A percentile compares a stretch with the other conserved stretches of the same genome.
Conservation (phyloP, 1,139 yeast species). For the Entelexis sorbosivorans region DNA sequence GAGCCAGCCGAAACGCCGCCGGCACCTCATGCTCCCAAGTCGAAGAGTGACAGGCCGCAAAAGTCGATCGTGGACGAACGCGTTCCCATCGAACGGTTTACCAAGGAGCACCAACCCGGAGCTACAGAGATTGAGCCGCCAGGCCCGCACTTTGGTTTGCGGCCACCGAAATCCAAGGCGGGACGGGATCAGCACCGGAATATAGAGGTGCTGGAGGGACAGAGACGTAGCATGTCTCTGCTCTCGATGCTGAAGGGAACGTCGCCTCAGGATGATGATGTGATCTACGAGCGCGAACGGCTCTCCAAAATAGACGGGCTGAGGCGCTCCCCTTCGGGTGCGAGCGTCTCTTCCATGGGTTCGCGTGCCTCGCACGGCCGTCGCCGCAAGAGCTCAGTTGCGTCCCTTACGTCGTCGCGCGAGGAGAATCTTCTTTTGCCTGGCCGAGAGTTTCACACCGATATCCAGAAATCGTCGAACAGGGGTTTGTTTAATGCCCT, state of each 20-base stretch:
- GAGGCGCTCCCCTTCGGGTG: neutral
- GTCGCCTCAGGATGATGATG: constrained; percentile 16
- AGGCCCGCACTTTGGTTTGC: neutral
- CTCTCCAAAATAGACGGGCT: neutral
- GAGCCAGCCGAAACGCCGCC: constrained; percentile 3
- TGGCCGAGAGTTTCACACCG: constrained; percentile 53
- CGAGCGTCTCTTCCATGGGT: neutral
- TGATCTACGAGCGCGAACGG: constrained; percentile 11
- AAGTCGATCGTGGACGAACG: constrained; percentile 16
- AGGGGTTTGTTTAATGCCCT: constrained; percentile 84
- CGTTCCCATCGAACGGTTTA: neutral
- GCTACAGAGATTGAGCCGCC: neutral
- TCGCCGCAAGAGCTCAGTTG: constrained; percentile 8
- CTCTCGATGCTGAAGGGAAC: neutral
- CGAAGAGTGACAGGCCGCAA: neutral
- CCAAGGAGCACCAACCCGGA: neutral
- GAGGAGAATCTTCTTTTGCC: neutral
- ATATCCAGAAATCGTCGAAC: constrained; percentile 64
- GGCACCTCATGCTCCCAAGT: neutral
- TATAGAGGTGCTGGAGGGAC: constrained; percentile 4
- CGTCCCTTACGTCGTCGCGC: constrained; percentile 3
- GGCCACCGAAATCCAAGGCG: neutral
- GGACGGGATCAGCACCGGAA: neutral
- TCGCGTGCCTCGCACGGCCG: neutral
- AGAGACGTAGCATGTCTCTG: neutral